Base-by-base conservation (phyloP, 2,329 filamentous ascomycete species). In the Colletotrichum euphorbiae region DNA sequence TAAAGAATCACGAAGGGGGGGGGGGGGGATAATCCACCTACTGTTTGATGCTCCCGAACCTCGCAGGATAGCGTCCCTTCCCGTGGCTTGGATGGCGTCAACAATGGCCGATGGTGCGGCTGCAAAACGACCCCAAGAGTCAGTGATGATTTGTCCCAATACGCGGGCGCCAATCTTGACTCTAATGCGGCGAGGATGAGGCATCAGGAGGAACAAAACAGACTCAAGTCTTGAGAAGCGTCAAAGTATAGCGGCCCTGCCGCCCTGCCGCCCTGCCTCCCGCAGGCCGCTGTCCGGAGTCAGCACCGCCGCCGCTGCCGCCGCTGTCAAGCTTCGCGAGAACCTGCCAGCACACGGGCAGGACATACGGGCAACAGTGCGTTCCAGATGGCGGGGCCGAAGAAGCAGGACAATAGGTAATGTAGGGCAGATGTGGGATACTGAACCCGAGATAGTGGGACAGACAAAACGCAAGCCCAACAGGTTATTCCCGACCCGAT, bases 21-120 rank as follows among this genome's bases (percentile, higher is more conserved):
- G 21, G 21, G 21, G 21, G 21, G 51, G 6, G 40, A 12, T 60
- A 70, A 46, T 70, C 55, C 67, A 87, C 90, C 75, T 84, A 94
- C 93, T 93, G 80, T 98, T 91, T 76, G 93, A 91, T 73, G 86
- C 87, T 71, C 96, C 96, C 68, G 92, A 94, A 62, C 96, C 96
- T 73, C 96, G 91, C 66, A 99, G 82, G 75, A 99, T 98, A 51
- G 95, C 95, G 87, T 98, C 95, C 75, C 94, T 89, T 59, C 96
- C 96, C 9, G 94, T 98, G 50, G 87, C 85, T 82, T 98, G 92
- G 71, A 98, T 97, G 7, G 95, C 92, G 70, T 90, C 85, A 33
- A 98, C 94, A 71, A 98, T 97, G 51, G 91, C 88, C 60, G 94
- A 98, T 15, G 96, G 96, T 19, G 96, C 89, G 72, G 93, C 93